Base-by-base conservation (phyloP, 805 yeast species). In the Pichia scutulata region DNA sequence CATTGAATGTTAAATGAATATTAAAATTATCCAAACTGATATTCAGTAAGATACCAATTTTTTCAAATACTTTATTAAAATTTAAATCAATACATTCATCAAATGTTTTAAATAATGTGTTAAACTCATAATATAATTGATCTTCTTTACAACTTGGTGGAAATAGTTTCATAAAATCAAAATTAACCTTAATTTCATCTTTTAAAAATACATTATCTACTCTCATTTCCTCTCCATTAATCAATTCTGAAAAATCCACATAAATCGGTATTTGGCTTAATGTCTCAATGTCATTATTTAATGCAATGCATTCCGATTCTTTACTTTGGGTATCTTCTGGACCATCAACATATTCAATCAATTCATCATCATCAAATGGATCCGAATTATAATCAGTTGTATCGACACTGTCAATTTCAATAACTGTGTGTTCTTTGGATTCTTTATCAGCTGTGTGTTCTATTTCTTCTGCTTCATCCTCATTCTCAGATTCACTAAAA, bases 141-240 rank as follows among this genome's bases (percentile, higher is more conserved):
- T 62, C 65, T 47, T 63, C 65, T 12, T 50, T 43, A 12, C 43
- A 45, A 0, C 50, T 26, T 1, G 66, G 64, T 8, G 52, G 47
- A 26, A 58, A 53, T 14, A 65, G 44, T 46, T 63, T 64, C 49
- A 56, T 58, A 14, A 65, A 59, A 25, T 57, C 57, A 41, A 50
- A 50, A 30, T 50, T 24, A 21, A 46, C 41, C 22, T 42, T 50
- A 24, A 46, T 23, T 42, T 43, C 25, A 4, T 41, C 47, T 5
- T 45, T 19, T 21, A 48, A 30, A 37, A 40, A 33, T 8, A 24
- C 28, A 23, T 33, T 33, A 19, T 19, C 43, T 9, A 44, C 26
- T 4, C 6, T 26, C 4, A 19, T 21, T 8, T 24, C n/a, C 8
- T 21, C 23, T n/a, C 22, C 23, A 9, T 25, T 18, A 1, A 12